Base-by-base conservation (phyloP, 768 basidiomycete genomes). In the Tulasnella sp. region DNA sequence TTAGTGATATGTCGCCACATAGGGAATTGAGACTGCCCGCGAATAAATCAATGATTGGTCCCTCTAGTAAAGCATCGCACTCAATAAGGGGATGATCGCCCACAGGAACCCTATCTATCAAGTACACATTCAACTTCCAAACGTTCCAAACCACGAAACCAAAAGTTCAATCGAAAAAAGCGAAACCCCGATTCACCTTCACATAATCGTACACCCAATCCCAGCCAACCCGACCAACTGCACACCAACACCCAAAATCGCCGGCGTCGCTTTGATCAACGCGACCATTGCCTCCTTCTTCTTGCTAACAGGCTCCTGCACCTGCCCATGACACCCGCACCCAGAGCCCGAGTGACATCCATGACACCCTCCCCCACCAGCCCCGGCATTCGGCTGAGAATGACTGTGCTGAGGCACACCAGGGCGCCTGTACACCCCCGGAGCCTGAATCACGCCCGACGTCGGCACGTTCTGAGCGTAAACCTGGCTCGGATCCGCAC, bases 161-260 rank as follows among this genome's bases (percentile, higher is more conserved):
- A 29, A 59, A 16, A 5, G 16, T 22, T 29, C 22, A 4, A 4
- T 44, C 32, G 1, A 12, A 12, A 14, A 29, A 14, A 26, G 12
- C 29, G 9, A 59, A 12, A 12, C 7, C 29, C 17, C 5, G 34
- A 5, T 17, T 34, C 3, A 29, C 36, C 39, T 16, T 40, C 39
- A 65, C 64, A 65, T 65, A 14, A 65, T 65, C 64, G 64, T 65
- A 40, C 64, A 65, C 35, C 29, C 64, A 65, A 40, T n/a, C 64
- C 64, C 64, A 1, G 64, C 64, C 35, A 65, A 22, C 22, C 35
- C 39, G 34, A 40, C 32, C 64, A 65, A 19, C 22, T 65, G 64
- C 35, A 65, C 64, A 34, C 64, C 64, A 37, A 22, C 64, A 19
- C 64, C 39, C 35, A 65, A 37, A 65, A 65, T 40, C 17, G 64